Percentiles rank a stretch among this genome's conserved stretches.
phyloP scores from a whole-genome alignment of 768 basidiomycete species.

The Suillus hirtellus region DNA sequence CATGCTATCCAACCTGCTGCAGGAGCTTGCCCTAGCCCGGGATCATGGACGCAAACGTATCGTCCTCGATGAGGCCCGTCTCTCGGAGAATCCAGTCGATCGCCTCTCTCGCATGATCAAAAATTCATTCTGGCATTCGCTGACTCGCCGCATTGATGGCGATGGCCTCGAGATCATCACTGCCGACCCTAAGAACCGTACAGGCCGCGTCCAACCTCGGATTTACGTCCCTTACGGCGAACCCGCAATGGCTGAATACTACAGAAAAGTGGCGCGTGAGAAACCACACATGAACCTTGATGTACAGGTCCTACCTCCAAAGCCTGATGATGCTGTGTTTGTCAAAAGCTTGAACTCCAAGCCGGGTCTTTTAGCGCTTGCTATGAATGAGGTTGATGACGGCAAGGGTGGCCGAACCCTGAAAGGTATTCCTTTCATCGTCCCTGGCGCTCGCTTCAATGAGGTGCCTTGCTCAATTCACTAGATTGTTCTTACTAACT shows the following conservation, averaged over 20 bases:
- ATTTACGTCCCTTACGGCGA: slow-evolving; percentile 96
- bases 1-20: slow-evolving; percentile 98
- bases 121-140: slow-evolving; percentile 96
- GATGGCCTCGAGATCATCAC: slow-evolving; percentile 97
- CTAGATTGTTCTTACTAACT: slow-evolving; percentile 11
- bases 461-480: slow-evolving; percentile 54
- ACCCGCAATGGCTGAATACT: slow-evolving; percentile 94
- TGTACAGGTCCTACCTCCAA: slow-evolving; percentile 85
- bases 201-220: slow-evolving; percentile 83
- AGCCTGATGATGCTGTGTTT: slow-evolving; percentile 83
- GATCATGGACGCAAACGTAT: slow-evolving; percentile 96
- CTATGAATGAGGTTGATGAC: slow-evolving; percentile 91
- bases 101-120: slow-evolving; percentile 96
- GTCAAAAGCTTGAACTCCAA: slow-evolving; percentile 93
- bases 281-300: slow-evolving; percentile 95
- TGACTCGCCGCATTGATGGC: slow-evolving; percentile 95
- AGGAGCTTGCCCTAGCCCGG: slow-evolving; percentile 94
- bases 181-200: slow-evolving; percentile 97
- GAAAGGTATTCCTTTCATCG: slow-evolving; percentile 95
- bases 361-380: slow-evolving; percentile 91
- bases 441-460: slow-evolving; percentile 93
- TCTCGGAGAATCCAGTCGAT: slow-evolving; percentile 97
- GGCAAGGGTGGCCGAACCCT: slow-evolving; percentile 75
- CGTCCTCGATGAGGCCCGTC: slow-evolving; percentile 96
- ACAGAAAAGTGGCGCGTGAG: slow-evolving; percentile 83